Conservation (phyloP, 2,329 filamentous ascomycete species). For the Chaetothyriales sp. region DNA sequence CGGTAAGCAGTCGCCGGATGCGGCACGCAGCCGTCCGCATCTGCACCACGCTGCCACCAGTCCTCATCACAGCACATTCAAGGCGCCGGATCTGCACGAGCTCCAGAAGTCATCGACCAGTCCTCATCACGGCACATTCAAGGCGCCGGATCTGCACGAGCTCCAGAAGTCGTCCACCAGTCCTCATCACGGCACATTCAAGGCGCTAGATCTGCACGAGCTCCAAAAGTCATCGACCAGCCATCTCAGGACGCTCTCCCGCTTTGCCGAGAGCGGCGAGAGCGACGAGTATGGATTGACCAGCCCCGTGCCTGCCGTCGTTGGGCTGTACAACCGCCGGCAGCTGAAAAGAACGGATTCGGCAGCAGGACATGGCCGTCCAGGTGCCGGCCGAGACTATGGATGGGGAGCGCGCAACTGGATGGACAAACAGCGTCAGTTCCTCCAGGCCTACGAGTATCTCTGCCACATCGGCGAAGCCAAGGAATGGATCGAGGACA, state of each 20-base stretch:
- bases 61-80: constrained; percentile 35
- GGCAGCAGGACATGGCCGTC: constrained; percentile 35
- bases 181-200: constrained; percentile 35
- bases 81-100: constrained; percentile 60
- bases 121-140: constrained; percentile 46
- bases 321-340: constrained; percentile 70
- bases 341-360: constrained; percentile 60
- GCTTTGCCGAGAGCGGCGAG: constrained; percentile 60
- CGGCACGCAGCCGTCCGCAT: constrained; percentile 28
- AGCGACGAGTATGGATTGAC: constrained; percentile 71
- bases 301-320: constrained; percentile 68
- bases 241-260: constrained; percentile 76
- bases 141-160: constrained; percentile 60
- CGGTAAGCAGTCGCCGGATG: constrained; percentile 32
- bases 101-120: constrained; percentile 81
- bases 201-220: constrained; percentile 60
- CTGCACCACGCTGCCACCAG: constrained; percentile 18
- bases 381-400: constrained; percentile 37
- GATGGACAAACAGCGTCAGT: constrained; percentile 98
- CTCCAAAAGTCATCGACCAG: constrained; percentile 81
- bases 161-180: constrained; percentile 58
- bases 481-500: constrained; percentile 96
- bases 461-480: constrained; percentile 97
- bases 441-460: constrained; percentile 93
- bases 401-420: constrained; percentile 64